These are phyloP conservation scores for Amanita molliuscula DNA, from an alignment of 768 basidiomycete species.

Conservation along the genomic window DNA sequence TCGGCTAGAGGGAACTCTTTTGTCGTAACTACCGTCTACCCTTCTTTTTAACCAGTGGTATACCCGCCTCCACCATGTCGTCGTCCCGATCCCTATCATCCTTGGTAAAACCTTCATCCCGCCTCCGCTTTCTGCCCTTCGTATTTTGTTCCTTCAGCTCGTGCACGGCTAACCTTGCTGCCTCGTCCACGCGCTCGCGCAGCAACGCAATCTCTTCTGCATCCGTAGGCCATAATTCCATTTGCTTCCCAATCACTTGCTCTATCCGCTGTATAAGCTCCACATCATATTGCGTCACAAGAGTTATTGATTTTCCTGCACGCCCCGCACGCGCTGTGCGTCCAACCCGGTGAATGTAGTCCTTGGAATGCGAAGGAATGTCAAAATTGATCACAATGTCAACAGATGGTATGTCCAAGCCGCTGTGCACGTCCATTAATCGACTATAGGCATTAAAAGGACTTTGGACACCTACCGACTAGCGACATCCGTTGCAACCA, in stretches of 20 bases:
- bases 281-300: conserved; percentile 97
- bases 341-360: conserved; percentile 97
- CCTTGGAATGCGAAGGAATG: conserved; percentile 95
- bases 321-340: conserved; percentile 97
- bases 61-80: conserved; percentile 84
- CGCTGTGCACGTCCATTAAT: conserved; percentile 32
- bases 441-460: background rate
- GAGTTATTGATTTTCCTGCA: conserved; percentile 92
- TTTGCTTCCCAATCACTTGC: conserved; percentile 82
- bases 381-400: conserved; percentile 98
- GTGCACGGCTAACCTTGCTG: conserved; percentile 61
- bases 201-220: conserved; percentile 83
- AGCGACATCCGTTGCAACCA: conserved; percentile 96
- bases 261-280: conserved; percentile 95
- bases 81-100: conserved; percentile 90
- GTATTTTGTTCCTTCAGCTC: conserved; percentile 73
- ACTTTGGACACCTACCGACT: conserved; percentile 49
- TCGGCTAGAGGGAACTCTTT: conserved; percentile 20
- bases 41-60: conserved; percentile 56
- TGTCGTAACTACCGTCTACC: conserved; percentile 2
- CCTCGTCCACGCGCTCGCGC: conserved; percentile 84
- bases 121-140: conserved; percentile 34
- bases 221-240: conserved; percentile 81
- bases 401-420: conserved; percentile 91
- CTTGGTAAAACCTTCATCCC: conserved; percentile 36